A percentile compares a stretch with the other conserved stretches of the same genome.
These are phyloP conservation scores for Kickxella alabastrina DNA, from an alignment of 192 early-diverging fungal species.

Conservation along the genomic window DNA sequence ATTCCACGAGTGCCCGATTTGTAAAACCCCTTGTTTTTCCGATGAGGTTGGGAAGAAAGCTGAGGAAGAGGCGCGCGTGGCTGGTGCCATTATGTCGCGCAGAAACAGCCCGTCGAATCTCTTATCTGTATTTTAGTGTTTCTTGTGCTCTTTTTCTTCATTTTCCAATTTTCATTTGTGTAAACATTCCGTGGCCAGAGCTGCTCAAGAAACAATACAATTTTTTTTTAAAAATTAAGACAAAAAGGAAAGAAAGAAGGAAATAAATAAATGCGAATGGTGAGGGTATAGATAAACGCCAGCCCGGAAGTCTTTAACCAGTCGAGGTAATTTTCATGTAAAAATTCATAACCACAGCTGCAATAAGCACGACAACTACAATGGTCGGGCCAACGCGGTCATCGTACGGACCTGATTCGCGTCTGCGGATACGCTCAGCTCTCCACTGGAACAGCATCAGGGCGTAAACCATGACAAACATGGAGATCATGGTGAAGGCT, in stretches of 20 bases:
- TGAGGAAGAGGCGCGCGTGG: conserved; percentile 9
- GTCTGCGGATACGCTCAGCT: conserved; percentile 54
- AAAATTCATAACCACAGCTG: conserved; percentile 70
- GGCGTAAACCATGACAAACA: conserved; percentile 67
- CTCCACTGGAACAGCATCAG: conserved; percentile 62
- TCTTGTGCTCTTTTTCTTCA: too few relatives aligned
- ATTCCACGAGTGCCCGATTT: conserved; percentile 45
- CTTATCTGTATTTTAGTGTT: conserved; percentile 23
- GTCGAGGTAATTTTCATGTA: conserved; percentile 54
- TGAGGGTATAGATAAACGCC: too few relatives aligned
- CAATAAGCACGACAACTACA: conserved; percentile 61
- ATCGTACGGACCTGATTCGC: conserved; percentile 61
- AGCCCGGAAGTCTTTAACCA: conserved; percentile 3
- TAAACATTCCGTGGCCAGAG: too few relatives aligned
- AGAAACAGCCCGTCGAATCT: conserved; percentile 1
- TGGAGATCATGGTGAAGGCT: conserved; percentile 63
- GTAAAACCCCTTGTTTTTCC: conserved; percentile 36
- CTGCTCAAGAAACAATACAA: too few relatives aligned
- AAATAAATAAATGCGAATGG: background rate
- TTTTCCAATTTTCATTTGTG: too few relatives aligned
- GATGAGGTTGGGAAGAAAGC: conserved; percentile 23
- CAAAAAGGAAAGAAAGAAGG: background rate
- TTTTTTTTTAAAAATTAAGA: background rate
- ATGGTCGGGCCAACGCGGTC: conserved; percentile 62
- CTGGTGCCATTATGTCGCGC: background rate